Base-by-base conservation (phyloP, 495 filamentous ascomycete species). In the Daldinia vernicosa region DNA sequence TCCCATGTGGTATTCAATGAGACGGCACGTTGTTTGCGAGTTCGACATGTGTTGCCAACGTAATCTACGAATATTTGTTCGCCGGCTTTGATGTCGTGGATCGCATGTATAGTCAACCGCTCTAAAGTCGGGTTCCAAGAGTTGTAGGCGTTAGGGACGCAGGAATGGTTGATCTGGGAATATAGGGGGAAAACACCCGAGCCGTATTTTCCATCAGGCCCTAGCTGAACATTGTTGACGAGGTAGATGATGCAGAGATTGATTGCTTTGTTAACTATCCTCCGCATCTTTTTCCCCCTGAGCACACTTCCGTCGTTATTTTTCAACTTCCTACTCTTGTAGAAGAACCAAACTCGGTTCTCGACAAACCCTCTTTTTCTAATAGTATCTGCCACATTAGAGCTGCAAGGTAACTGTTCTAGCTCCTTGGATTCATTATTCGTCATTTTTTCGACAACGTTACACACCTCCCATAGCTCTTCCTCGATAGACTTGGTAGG, bases 51-150 rank as follows among this genome's bases (percentile, higher is more conserved):
- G 26, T 75, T 74, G 5, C 70, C 71, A 47, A 66, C 70, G 63
- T 84, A 86, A 33, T 68, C 27, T 15, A 83, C 74, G 17, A 76
- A 81, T 50, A 84, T 78, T 67, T 85, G 80, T 24, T 83, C 75
- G 11, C 83, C 81, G 0, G 67, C 75, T 27, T 76, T 69, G 60
- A 85, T 81, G 26, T 77, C 63, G 14, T 77, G 72, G 30, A 79
- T 74, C 12, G 83, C 79, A 50, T 82, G 79, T 35, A 85, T 67
- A 11, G 76, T 84, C 57, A 80, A 63, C 35, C 68, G 68, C 39
- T 72, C 47, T 1, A 75, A 37, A 9, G 67, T 60, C 1, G 71
- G 74, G 63, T 84, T 84, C 80, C 80, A 84, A 4, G 70, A 70
- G 60, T 80, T 77, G 19, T 79, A 74, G 0, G 79, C 76, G 64